Base-by-base conservation (phyloP, 2,329 filamentous ascomycete genomes). In the Trichoderma endophyticum region DNA sequence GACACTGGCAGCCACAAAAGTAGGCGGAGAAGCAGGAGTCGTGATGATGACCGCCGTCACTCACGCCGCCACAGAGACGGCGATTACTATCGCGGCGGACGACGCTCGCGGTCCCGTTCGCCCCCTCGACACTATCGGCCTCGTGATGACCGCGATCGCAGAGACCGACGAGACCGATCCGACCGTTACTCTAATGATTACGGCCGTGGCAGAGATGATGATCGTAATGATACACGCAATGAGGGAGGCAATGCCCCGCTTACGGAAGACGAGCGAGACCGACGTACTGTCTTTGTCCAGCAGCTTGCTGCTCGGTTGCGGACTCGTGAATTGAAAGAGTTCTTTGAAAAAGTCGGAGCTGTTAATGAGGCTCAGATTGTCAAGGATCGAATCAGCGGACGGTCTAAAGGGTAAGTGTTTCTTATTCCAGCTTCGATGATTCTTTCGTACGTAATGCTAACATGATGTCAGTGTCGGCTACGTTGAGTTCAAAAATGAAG, bases 301-400 rank as follows among this genome's bases (percentile, higher is more conserved):
- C 96, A 99, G 84, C 92, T 99, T 80, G 96, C 96, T 76, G 95
- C 95, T 76, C 93, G 96, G 79, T 88, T 98, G 75, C 91, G 95
- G 77, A 97, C 93, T 71, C 94, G 94, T 79, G 94, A 98, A 82
- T 87, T 99, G 75, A 95, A 97, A 82, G 89, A 91, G 74, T 99
- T 99, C 82, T 99, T 99, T 79, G 94, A 97, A 81, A 95, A 95
- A 83, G 92, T 96, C 77, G 96, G 96, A 74, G 91, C 93, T 51
- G 96, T 99, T 70, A 97, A 96, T 78, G 96, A 98, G 82, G 96
- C 96, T 65, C 96, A 98, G 85, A 99, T 99, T 79, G 96, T 99
- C 68, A 98, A 98, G 83, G 96, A 99, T 78, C 90, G 96, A 74
- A 95, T 99, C 74, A 98, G 94, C 84, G 93, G 94, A 77, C 93